Conservation (phyloP, 2,329 filamentous ascomycete species). For the Talaromyces sp. region DNA sequence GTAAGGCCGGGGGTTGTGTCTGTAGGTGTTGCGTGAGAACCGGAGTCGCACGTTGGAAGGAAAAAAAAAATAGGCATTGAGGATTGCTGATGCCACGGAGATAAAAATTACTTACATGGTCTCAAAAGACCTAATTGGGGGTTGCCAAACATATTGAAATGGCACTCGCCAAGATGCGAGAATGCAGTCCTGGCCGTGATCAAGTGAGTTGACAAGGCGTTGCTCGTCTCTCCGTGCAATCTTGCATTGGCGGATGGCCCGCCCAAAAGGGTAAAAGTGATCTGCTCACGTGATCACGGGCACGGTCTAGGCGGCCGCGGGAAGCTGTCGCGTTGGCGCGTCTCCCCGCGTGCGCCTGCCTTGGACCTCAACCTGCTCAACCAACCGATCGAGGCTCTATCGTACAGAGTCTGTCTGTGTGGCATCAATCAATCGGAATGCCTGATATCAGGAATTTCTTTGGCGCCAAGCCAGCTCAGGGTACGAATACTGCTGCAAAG, state of each 20-base stretch:
- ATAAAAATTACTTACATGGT: constrained; percentile 24
- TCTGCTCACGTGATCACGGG: constrained; percentile 9
- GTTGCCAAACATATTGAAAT: constrained; percentile 27
- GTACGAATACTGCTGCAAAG: constrained; percentile 43
- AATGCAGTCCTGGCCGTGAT: not conserved
- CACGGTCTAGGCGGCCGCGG: not conserved
- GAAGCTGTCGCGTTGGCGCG: constrained; percentile 21
- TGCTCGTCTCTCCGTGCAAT: not conserved
- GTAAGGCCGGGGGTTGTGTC: constrained; percentile 20
- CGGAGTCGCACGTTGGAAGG: not conserved
- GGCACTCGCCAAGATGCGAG: not conserved
- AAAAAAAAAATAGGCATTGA: not conserved
- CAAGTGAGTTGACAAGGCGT: not conserved
- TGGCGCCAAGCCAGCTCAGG: constrained; percentile 63
- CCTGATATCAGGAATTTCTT: constrained; percentile 93
- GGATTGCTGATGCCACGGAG: not conserved
- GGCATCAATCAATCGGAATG: constrained; percentile 47
- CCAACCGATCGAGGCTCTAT: not conserved
- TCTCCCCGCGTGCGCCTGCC: constrained; percentile 14
- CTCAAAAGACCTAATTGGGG: constrained; percentile 29
- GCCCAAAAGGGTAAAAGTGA: constrained; percentile 11
- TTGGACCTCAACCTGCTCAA: not conserved
- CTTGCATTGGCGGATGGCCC: not conserved
- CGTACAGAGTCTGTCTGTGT: not conserved
- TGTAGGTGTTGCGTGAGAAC: constrained; percentile 12